Evolutionary conservation across 768 basidiomycete species (phyloP).

Genomic region (Daedaleopsis nitida): DNA sequence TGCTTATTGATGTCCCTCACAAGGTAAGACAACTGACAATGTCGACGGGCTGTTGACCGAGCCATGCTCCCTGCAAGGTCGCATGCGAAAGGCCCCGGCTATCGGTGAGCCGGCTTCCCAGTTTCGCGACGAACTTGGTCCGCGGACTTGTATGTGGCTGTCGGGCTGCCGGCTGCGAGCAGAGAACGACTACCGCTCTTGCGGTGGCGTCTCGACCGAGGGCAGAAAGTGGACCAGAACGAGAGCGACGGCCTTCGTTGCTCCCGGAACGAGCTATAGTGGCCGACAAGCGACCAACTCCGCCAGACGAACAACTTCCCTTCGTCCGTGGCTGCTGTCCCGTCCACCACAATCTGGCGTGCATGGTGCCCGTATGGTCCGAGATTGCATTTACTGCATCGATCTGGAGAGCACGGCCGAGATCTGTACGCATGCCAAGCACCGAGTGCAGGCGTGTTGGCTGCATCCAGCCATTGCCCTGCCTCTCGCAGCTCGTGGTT

Average conservation of each 20-base stretch:
- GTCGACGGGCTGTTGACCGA: background rate
- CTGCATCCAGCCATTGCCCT: background rate
- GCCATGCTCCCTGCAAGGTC: background rate
- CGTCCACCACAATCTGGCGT: background rate
- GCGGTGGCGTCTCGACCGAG: background rate
- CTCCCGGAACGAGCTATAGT: slow-evolving; percentile 11
- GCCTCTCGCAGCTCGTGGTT: background rate
- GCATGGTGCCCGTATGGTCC: background rate
- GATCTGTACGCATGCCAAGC: background rate
- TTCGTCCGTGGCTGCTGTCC: background rate
- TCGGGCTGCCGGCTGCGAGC: background rate
- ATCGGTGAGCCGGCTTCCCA: background rate
- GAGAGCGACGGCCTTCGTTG: background rate
- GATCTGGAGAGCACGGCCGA: background rate
- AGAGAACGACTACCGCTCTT: background rate
- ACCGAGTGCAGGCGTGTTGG: background rate
- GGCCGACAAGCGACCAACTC: slow-evolving; percentile 8
- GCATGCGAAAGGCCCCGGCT: background rate
- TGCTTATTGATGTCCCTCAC: background rate
- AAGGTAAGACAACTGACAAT: background rate
- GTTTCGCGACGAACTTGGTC: background rate
- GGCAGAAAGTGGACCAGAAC: background rate
- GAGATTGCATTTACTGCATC: slow-evolving; percentile 4
- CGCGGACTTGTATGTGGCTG: background rate
- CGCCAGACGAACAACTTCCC: background rate